Evolutionary conservation across 2,329 filamentous ascomycete species (phyloP).

Genomic region (Aspergillus costaricaensis): DNA sequence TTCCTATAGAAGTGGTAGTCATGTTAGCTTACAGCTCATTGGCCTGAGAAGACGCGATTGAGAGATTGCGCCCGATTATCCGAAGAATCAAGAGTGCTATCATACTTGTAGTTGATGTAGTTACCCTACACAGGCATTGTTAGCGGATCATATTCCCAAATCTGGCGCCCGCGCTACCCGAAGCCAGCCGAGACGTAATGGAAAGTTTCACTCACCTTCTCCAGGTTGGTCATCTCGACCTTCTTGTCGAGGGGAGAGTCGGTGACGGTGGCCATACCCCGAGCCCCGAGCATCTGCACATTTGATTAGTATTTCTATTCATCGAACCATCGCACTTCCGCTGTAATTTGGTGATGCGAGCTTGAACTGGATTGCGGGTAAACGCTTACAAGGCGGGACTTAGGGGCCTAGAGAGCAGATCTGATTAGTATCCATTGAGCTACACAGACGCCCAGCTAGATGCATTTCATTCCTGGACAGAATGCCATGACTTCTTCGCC

Average conservation of each 20-base stretch:
- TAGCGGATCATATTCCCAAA: conserved; percentile 26
- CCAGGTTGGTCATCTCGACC: conserved; percentile 97
- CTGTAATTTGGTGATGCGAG: neutral
- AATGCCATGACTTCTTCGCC: conserved; percentile 6
- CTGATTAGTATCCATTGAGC: conserved; percentile 24
- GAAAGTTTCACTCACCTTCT: conserved; percentile 58
- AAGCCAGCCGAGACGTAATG: conserved; percentile 24
- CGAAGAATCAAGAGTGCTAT: conserved; percentile 1
- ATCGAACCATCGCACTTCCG: neutral
- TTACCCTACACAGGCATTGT: conserved; percentile 57
- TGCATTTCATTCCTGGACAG: conserved; percentile 14
- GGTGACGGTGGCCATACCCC: conserved; percentile 78
- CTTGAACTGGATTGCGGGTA: conserved; percentile 7
- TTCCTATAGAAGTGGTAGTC: conserved; percentile 61
- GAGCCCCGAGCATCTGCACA: conserved; percentile 64
- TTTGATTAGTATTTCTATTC: conserved; percentile 27
- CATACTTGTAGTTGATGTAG: conserved; percentile 91
- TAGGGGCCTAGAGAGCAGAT: conserved; percentile 39
- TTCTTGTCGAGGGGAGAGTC: conserved; percentile 88
- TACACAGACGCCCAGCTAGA: neutral
- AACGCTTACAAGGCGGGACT: conserved; percentile 49
- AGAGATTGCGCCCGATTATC: neutral
- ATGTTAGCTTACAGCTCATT: conserved; percentile 25
- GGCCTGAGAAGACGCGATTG: neutral
- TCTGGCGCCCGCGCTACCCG: conserved; percentile 19